A percentile compares a stretch with the other conserved stretches of the same genome.
phyloP scores from a whole-genome alignment of 805 yeast species.

The Kluyveromyces lactis region DNA sequence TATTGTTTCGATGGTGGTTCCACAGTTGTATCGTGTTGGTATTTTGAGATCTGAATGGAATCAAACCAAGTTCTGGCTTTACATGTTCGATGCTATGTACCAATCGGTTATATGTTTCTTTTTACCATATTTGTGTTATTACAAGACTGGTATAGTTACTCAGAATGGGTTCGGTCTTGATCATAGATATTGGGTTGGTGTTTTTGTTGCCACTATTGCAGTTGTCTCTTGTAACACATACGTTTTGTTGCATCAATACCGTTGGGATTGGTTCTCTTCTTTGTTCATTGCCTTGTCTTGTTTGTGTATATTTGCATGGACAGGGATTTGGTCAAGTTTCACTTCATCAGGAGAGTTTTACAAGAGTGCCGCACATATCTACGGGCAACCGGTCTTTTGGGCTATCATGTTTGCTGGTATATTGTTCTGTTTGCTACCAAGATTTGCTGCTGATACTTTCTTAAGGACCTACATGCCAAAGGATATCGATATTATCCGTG shows the following conservation, averaged over 20 bases:
- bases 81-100: conserved; percentile 70
- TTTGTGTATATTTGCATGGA: conserved; percentile 60
- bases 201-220: conserved; percentile 56
- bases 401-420: conserved; percentile 59
- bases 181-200: conserved; percentile 69
- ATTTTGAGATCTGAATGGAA: conserved; percentile 67
- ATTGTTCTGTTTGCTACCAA: conserved; percentile 55
- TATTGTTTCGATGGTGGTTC: conserved; percentile 59
- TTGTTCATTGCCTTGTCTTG: conserved; percentile 51
- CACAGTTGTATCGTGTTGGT: conserved; percentile 68
- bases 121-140: conserved; percentile 56
- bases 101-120: conserved; percentile 67
- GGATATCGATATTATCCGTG: conserved; percentile 68
- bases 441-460: conserved; percentile 52
- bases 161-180: conserved; percentile 51
- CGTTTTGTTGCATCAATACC: conserved; percentile 55
- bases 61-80: conserved; percentile 56
- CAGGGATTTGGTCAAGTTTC: conserved; percentile 68
- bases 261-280: conserved; percentile 75
- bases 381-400: conserved; percentile 60
- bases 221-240: conserved; percentile 60
- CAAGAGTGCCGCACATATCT: conserved; percentile 55
- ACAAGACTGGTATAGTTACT: conserved; percentile 36
- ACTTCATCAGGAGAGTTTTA: conserved; percentile 50
- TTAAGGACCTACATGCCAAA: conserved; percentile 48